Conservation (phyloP, 495 filamentous ascomycete genomes). For the Stereocaulon alpinum region DNA sequence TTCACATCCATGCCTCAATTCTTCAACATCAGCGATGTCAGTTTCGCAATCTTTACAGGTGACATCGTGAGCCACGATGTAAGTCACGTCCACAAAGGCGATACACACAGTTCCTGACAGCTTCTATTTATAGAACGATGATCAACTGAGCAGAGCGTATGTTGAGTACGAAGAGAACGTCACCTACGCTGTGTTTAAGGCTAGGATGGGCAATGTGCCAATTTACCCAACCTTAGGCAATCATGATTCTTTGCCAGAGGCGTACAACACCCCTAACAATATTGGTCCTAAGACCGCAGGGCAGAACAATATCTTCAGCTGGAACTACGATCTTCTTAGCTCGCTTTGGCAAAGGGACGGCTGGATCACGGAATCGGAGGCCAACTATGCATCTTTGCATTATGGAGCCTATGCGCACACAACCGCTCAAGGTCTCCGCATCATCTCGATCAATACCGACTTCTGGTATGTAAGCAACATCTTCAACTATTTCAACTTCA, state of each 20-base stretch:
- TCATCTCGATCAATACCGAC: constrained; percentile 37
- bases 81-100: neutral
- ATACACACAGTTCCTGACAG: neutral
- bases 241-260: constrained; percentile 34
- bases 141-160: constrained; percentile 29
- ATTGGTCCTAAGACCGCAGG: constrained; percentile 26
- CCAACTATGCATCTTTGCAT: constrained; percentile 26
- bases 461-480: constrained; percentile 42
- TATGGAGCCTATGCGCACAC: constrained; percentile 32
- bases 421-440: constrained; percentile 27
- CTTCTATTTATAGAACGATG: constrained; percentile 17
- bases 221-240: constrained; percentile 35
- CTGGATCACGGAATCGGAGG: constrained; percentile 27
- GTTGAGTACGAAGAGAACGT: constrained; percentile 32
- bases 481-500: constrained; percentile 32
- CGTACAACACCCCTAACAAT: constrained; percentile 24
- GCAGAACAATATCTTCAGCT: constrained; percentile 26
- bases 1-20: constrained; percentile 23
- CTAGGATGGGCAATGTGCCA: constrained; percentile 34
- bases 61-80: constrained; percentile 36
- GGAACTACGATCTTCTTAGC: constrained; percentile 34
- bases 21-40: constrained; percentile 26
- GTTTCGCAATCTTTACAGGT: constrained; percentile 36
- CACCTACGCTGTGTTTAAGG: constrained; percentile 35
- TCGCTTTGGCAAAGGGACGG: constrained; percentile 30